Evolutionary conservation across 306 rosid genomes (phyloP), one percentile per base, ranked within the genome.

Genomic region (Hippophae gyantsensis): DNA sequence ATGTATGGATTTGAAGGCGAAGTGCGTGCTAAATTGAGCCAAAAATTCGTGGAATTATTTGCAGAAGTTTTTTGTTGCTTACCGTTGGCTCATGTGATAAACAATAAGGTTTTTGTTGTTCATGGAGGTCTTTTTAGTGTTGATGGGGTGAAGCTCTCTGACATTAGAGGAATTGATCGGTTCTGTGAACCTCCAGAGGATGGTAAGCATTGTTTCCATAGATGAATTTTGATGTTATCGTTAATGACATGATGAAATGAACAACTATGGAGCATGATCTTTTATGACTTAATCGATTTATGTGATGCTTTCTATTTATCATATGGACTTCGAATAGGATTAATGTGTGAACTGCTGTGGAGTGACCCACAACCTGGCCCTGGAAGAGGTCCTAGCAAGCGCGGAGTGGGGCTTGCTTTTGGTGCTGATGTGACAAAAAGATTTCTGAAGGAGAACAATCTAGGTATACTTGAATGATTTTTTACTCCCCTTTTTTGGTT

Each of bases 1-100:
- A 93, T 93, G 66, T 93, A 93, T 79, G 99, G 99, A 64, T 93
- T 93, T 72, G 99, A 93, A 85, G 99, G 99, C 1, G 99, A 93
- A 72, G 97, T 93, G 65, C 90, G 92, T 65, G 82, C 94, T 2
- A 93, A 93, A 76, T 75, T 93, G 71, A 93, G 63, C 13, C 97
- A 86, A 50, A 86, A 78, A 57, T 93, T 88, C 79, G 95, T 93
- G 48, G 97, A 88, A 82, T 86, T 93, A 49, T 93, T 93, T 79
- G 90, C 99, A 0, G 99, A 93, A 82, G 97, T 86, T 25, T 93
- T 93, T 75, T 93, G 99, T 76, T 78, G 75, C 77, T 74, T 93
- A 67, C 97, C 99, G 3, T 68, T 93, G 79, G 99, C 97, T 58
- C 95, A 93, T 67, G 95, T 88, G 61, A 81, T 88, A 64, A 93